These are phyloP conservation scores for Rhodotorula kratochvilovae DNA, from an alignment of 768 basidiomycete species.

Conservation along the genomic window DNA sequence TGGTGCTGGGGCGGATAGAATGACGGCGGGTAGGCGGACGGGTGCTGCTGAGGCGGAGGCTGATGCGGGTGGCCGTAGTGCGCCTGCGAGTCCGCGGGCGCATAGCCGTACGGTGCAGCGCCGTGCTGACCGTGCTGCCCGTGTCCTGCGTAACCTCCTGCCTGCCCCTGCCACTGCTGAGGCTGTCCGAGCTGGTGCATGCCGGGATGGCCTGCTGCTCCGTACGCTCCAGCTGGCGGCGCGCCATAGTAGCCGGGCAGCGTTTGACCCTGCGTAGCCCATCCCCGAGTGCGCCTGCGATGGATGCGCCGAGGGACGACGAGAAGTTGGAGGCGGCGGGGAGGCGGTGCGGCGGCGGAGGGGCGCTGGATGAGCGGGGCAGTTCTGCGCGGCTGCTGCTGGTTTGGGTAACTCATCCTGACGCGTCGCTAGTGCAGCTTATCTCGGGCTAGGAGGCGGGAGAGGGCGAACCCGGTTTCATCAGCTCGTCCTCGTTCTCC, in stretches of 20 bases:
- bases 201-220: background rate
- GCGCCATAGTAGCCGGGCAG: too few relatives aligned
- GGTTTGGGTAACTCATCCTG: background rate
- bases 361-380: constrained; percentile 17
- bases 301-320: constrained; percentile 12
- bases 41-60: background rate
- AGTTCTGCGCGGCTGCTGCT: background rate
- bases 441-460: background rate
- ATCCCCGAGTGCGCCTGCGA: constrained; percentile 29
- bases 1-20: constrained; percentile 2
- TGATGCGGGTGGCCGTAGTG: background rate
- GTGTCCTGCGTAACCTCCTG: background rate
- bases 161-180: too few relatives aligned
- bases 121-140: background rate
- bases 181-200: background rate
- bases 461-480: background rate
- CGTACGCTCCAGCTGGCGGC: background rate
- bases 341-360: background rate
- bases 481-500: background rate
- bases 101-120: background rate
- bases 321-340: background rate
- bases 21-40: constrained; percentile 21
- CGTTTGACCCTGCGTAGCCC: background rate
- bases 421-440: too few relatives aligned
- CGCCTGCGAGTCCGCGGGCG: background rate